Base-by-base conservation (phyloP, 73 alveolate genomes). In the Uronychia setigera region DNA sequence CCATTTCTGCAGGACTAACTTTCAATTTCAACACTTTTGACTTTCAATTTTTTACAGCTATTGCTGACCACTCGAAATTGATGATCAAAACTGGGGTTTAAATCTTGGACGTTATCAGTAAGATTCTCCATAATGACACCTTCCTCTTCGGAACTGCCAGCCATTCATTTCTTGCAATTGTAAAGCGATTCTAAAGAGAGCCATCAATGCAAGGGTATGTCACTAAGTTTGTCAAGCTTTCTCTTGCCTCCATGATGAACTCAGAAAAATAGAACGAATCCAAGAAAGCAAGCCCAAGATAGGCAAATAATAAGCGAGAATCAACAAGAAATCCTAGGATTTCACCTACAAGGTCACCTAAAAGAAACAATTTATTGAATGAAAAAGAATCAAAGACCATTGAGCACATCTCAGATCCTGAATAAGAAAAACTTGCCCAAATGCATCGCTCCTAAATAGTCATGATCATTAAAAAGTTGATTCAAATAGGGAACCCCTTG, bases 51-150 rank as follows among this genome's bases (percentile, higher is more conserved):
- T 93, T 96, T 87, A 88, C 92, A 28, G 87, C 91, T 26, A 92
- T 95, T 1, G 98, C 97, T 13, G 80, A 95, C 35, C 99, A 97
- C 89, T 98, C 99, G 59, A 91, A 96, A 80, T 84, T 91, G 90
- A 95, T 84, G 81, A 89, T 96, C 25, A 90, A 88, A 80, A 93
- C 94, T 60, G 97, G 98, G 0, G 89, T 96, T 67, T 33, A 94
- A 58, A 87, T 96, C 59, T 85, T 97, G 31, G 99, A 97, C 91
- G 67, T 96, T n/a, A 80, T 96, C 29, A 95, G 97, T 9, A 94
- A 97, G 90, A 85, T 95, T 0, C 92, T 94, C 81, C 85, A 92
- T 60, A 97, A 95, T 86, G 91, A 89, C 78, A 81, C 84, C 19
- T 77, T 88, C 27, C 77, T 84, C 79, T 88, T 93, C 11, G 35